Conservation (phyloP, 2,329 filamentous ascomycete species). For the Clonostachys solani region DNA sequence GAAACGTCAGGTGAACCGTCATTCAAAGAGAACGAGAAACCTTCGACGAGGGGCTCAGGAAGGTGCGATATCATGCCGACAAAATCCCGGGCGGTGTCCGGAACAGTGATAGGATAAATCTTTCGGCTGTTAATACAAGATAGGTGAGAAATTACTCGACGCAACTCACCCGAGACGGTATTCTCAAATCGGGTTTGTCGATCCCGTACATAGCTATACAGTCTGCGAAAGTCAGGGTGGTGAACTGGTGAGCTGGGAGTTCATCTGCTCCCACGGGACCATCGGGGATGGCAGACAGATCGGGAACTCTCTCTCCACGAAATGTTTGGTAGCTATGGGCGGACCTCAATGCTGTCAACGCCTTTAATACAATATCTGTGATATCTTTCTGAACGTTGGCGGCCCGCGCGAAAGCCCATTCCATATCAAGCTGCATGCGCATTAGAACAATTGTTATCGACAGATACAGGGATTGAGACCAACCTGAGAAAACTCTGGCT, state of each 20-base stretch:
- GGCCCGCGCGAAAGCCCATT: slow-evolving; percentile 79
- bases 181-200: slow-evolving; percentile 88
- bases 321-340: slow-evolving; percentile 61
- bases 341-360: slow-evolving; percentile 18
- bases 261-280: not conserved
- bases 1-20: slow-evolving; percentile 47
- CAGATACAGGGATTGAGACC: not conserved
- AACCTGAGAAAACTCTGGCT: slow-evolving; percentile 94
- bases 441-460: not conserved
- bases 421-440: slow-evolving; percentile 70
- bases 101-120: slow-evolving; percentile 61
- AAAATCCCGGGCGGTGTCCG: slow-evolving; percentile 55
- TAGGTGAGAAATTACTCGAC: not conserved
- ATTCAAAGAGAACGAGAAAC: slow-evolving; percentile 61
- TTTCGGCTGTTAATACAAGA: not conserved
- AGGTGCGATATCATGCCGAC: slow-evolving; percentile 71
- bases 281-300: slow-evolving; percentile 16
- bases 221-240: slow-evolving; percentile 27
- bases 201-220: slow-evolving; percentile 77
- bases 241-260: slow-evolving; percentile 19
- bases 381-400: slow-evolving; percentile 23
- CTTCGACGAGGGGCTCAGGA: slow-evolving; percentile 67
- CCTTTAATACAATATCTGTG: slow-evolving; percentile 24
- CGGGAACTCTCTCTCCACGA: slow-evolving; percentile 24
- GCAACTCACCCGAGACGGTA: slow-evolving; percentile 55